Evolutionary conservation across 345 rosid species (phyloP).

Genomic region (Citrus hindsii): DNA sequence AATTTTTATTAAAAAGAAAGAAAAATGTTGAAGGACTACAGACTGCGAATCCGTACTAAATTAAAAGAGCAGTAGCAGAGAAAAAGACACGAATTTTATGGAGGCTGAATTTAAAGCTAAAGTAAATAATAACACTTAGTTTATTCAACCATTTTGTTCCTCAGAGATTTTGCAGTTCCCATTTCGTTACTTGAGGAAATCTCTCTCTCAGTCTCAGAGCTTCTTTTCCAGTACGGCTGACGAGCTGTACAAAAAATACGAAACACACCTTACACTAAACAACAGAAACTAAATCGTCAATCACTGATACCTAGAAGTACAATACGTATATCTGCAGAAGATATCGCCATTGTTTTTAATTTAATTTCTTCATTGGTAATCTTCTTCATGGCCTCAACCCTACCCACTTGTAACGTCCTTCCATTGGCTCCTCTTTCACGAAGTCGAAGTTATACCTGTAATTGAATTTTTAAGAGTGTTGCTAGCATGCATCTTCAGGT

Average conservation of each 20-base stretch:
- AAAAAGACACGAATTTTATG: constrained; percentile 20
- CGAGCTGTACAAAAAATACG: constrained; percentile 20
- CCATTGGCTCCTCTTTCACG: constrained; percentile 57
- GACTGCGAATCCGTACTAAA: background rate
- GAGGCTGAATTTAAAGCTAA: background rate
- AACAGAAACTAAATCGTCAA: background rate
- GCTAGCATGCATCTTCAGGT: background rate
- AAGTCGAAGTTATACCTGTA: constrained; percentile 67
- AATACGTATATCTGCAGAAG: background rate
- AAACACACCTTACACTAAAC: background rate
- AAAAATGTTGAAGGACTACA: background rate
- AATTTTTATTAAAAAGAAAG: no score
- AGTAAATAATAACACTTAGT: constrained; percentile 7
- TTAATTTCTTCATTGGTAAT: background rate
- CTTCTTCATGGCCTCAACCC: constrained; percentile 34
- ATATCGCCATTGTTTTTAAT: background rate
- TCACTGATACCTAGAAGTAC: constrained; percentile 16
- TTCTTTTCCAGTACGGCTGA: constrained; percentile 1
- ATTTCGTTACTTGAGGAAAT: constrained; percentile 1
- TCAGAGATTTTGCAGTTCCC: background rate
- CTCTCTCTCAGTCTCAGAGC: background rate
- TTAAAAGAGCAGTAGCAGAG: constrained; percentile 1
- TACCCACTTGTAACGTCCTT: constrained; percentile 77
- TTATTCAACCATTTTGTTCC: constrained; percentile 3
- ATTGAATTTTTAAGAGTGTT: no score